Evolutionary conservation across 1,139 yeast species (phyloP), one percentile per base, ranked within the genome.

Genomic region (Diutina scorzettiae): DNA sequence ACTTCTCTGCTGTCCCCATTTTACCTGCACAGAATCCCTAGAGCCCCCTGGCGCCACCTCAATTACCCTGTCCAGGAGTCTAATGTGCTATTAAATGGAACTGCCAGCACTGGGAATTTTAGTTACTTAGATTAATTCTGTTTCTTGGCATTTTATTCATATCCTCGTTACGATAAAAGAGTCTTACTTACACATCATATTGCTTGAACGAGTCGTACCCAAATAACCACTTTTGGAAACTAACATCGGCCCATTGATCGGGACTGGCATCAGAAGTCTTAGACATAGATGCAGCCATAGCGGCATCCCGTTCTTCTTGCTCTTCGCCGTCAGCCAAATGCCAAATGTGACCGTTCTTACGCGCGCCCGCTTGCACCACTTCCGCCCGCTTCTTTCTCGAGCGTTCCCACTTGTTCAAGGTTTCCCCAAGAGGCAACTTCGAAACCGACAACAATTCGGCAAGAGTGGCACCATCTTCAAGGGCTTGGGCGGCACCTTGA

Each of bases 401-500:
- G 8, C 23, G 29, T 19, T 40, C 42, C 36, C 32, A 40, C 19
- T 40, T 14, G 23, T 19, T 20, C 16, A 29, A 28, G 23, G 29
- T 28, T 6, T 18, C n/a, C 11, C 30, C 12, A n/a, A 40, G 23
- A 8, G 18, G 30, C 28, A 12, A 23, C 19, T 8, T 9, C 8
- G 4, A 16, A 2, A 21, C 24, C 1, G 28, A 20, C 36, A 40
- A 40, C 21, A 18, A 18, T 16, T 31, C 30, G 2, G 46, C 42
- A 24, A 46, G 32, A 2, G 51, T 55, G 3, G 55, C 60, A 2
- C 27, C 55, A 48, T 18, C 48, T 39, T 27, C 44, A 32, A 47
- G 49, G 47, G 42, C 47, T 28, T 42, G 44, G 4, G 44, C 43
- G 6, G 46, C 46, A 1, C 46, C 46, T n/a, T 40, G 37, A 3